Evolutionary conservation across 2,329 filamentous ascomycete species (phyloP).

Genomic region (Monosporascus sp.): DNA sequence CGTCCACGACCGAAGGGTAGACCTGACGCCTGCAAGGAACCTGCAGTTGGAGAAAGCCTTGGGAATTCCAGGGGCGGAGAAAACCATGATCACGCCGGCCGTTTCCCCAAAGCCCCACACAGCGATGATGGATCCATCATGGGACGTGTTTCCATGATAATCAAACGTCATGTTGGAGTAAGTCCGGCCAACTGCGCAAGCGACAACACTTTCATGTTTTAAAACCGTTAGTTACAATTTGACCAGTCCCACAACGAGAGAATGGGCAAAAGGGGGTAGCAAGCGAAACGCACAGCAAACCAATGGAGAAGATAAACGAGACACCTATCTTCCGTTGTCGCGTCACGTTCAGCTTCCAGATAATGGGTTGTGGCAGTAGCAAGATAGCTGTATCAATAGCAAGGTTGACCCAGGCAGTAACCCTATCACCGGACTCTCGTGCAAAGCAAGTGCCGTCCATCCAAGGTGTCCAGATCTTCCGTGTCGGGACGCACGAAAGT

Average conservation of each 20-base stretch:
- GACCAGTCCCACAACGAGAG: background rate
- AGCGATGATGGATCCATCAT: background rate
- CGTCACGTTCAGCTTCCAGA: background rate
- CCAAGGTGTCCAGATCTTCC: background rate
- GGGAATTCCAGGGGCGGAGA: background rate
- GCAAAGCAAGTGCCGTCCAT: background rate
- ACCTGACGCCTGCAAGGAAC: background rate
- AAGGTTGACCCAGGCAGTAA: background rate
- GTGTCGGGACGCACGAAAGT: background rate
- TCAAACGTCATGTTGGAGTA: background rate
- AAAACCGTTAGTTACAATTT: background rate
- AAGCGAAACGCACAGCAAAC: background rate
- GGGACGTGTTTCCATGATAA: background rate
- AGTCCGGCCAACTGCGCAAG: background rate
- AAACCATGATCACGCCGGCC: background rate
- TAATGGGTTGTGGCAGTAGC: background rate
- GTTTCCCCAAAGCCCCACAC: background rate
- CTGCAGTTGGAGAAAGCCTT: background rate
- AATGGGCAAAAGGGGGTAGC: background rate
- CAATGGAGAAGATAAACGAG: background rate
- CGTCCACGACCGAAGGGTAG: background rate
- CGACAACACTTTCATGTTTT: background rate
- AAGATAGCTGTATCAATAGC: background rate
- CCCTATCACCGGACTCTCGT: background rate
- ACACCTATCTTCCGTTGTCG: background rate